Evolutionary conservation across 306 rosid genomes (phyloP).

Genomic region (Psophocarpus tetragonolobus): DNA sequence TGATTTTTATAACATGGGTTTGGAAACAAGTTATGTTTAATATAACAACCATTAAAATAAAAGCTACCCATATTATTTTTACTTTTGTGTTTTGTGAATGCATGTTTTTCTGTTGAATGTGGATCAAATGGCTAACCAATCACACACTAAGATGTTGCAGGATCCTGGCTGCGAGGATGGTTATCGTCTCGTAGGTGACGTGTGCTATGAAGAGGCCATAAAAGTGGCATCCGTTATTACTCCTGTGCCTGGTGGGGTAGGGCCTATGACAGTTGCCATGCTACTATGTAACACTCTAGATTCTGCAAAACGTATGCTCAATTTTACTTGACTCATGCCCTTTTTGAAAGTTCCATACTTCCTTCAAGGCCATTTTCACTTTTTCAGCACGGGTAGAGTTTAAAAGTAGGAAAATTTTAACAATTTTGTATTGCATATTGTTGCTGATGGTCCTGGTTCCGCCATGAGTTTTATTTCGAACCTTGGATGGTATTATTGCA

Average conservation of each 20-base stretch:
- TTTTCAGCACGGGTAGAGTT: background rate
- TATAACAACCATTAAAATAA: too few relatives aligned
- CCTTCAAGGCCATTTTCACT: background rate
- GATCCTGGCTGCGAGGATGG: constrained; percentile 71
- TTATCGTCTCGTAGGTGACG: constrained; percentile 70
- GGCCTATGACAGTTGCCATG: constrained; percentile 92
- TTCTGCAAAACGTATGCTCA: constrained; percentile 67
- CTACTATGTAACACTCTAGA: constrained; percentile 75
- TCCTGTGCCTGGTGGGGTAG: constrained; percentile 96
- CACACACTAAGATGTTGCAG: constrained; percentile 43
- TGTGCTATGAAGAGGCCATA: constrained; percentile 79
- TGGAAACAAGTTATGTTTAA: too few relatives aligned
- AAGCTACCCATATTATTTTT: too few relatives aligned
- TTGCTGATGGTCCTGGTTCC: background rate
- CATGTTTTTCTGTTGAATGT: too few relatives aligned
- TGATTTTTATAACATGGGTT: too few relatives aligned
- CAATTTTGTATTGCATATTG: background rate
- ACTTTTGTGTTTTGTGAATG: too few relatives aligned
- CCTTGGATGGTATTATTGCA: background rate
- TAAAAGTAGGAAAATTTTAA: background rate
- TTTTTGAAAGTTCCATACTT: background rate
- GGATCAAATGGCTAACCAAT: background rate
- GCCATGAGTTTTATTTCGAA: background rate
- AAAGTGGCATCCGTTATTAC: constrained; percentile 71
- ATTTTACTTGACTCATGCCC: constrained; percentile 41